Conservation (phyloP, 2,329 filamentous ascomycete genomes). For the Talaromyces sp. region DNA sequence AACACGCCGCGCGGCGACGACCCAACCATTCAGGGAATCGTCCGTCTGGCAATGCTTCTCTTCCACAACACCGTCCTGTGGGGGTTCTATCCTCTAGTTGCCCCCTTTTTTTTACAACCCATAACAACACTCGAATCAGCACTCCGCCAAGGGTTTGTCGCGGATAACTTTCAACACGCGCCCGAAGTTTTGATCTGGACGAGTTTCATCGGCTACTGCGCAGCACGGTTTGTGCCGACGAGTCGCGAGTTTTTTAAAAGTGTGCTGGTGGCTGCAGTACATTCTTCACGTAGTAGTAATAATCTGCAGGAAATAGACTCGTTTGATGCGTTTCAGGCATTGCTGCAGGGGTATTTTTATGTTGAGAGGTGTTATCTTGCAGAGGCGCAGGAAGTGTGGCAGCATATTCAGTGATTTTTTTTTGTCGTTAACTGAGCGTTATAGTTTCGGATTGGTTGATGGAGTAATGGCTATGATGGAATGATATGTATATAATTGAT, state of each 20-base stretch:
- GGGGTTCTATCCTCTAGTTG: conserved; percentile 32
- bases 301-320: conserved; percentile 12
- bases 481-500: too few relatives aligned
- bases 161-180: conserved; percentile 26
- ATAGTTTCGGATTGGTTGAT: neutral
- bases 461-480: too few relatives aligned
- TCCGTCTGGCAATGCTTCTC: conserved; percentile 30
- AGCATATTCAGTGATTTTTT: conserved; percentile 18
- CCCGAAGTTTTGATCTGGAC: conserved; percentile 31
- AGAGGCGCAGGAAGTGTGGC: conserved; percentile 27
- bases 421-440: neutral
- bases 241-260: conserved; percentile 23
- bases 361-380: conserved; percentile 27
- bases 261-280: conserved; percentile 14
- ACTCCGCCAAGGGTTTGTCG: conserved; percentile 26
- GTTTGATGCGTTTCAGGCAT: conserved; percentile 27
- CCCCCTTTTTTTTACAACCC: conserved; percentile 28
- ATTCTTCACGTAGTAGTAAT: too few relatives aligned
- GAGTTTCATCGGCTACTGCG: conserved; percentile 30
- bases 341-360: conserved; percentile 31
- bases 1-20: conserved; percentile 30
- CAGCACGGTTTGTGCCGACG: conserved; percentile 10
- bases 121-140: conserved; percentile 27
- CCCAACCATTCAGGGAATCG: conserved; percentile 31
- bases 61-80: conserved; percentile 36